Evolutionary conservation across 1,139 yeast species (phyloP).

Genomic region (Yamadazyma jaroonii): DNA sequence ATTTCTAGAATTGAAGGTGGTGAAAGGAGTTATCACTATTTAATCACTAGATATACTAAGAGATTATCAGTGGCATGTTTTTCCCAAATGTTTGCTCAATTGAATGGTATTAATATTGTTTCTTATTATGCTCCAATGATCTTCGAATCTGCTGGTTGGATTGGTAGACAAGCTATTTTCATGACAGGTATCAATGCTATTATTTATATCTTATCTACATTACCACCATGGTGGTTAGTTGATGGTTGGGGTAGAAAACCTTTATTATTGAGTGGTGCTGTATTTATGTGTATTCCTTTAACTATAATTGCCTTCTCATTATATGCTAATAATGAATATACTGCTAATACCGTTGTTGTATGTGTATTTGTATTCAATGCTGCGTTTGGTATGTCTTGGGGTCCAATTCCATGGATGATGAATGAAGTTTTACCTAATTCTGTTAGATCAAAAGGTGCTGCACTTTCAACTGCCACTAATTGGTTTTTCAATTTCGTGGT

Average conservation of each 20-base stretch:
- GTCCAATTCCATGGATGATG: conserved; percentile 93
- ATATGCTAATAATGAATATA: conserved; percentile 53
- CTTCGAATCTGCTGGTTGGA: conserved; percentile 94
- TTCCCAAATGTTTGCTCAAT: conserved; percentile 87
- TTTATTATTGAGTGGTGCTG: conserved; percentile 71
- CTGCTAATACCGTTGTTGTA: conserved; percentile 71
- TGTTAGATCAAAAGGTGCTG: conserved; percentile 91
- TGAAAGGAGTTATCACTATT: conserved; percentile 61
- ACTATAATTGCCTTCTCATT: conserved; percentile 65
- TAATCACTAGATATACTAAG: conserved; percentile 60
- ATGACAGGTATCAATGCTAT: conserved; percentile 92
- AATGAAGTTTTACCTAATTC: conserved; percentile 86
- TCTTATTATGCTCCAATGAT: conserved; percentile 93
- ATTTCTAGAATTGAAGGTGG: conserved; percentile 75
- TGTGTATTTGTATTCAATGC: conserved; percentile 80
- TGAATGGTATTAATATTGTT: conserved; percentile 90
- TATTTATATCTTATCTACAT: conserved; percentile 69
- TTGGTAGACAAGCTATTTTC: conserved; percentile 79
- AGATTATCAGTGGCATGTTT: conserved; percentile 88
- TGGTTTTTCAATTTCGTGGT: conserved; percentile 95
- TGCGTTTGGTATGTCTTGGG: conserved; percentile 88
- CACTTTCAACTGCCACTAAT: conserved; percentile 86
- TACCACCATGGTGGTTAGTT: conserved; percentile 90
- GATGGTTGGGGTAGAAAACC: conserved; percentile 92
- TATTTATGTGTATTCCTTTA: conserved; percentile 73